Base-by-base conservation (phyloP, 768 basidiomycete species). In the Tulasnella sp. region DNA sequence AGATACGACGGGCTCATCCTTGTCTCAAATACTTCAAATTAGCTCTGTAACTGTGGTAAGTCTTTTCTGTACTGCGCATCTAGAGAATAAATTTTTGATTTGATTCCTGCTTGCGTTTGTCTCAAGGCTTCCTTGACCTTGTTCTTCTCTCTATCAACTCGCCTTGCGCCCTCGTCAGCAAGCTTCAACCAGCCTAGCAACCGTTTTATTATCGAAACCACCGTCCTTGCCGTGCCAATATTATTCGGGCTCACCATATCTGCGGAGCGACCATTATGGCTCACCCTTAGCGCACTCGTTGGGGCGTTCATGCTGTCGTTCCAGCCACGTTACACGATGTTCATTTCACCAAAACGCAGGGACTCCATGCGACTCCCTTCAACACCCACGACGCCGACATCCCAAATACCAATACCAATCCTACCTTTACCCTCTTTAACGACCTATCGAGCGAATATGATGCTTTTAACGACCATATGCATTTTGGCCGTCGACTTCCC, bases 401-500 rank as follows among this genome's bases (percentile, higher is more conserved):
- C 28, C 16, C 64, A 69, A 16, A 69, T 69, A 69, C 64, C 9
- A 14, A 46, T 48, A 77, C 50, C 40, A 14, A 73, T 84, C 41
- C 82, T 87, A n/a, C 89, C 89, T 1, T 86, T 96, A 72, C 91
- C 95, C 0, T 93, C 95, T 58, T 85, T 99, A 79, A 95, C 96
- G 16, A 90, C 93, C 0, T 99, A 97, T 85, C 89, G 98, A 72
- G 92, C 96, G 3, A 94, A 98, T 84, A 97, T 98, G 96, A 93
- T 99, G 90, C 87, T 98, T 28, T 91, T 99, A 89, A 98, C 98
- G 0, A 86, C 93, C 48, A 89, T 97, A 64, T 93, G 92, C 31
- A 99, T 99, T 81, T 91, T 99, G 18, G 97, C 97, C n/a, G 97
- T 99, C 76, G 97, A 99, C 85, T 99, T 99, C 83, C 92, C 91